Conservation (phyloP, 208 protist species). For the Strigomonas culicis region DNA sequence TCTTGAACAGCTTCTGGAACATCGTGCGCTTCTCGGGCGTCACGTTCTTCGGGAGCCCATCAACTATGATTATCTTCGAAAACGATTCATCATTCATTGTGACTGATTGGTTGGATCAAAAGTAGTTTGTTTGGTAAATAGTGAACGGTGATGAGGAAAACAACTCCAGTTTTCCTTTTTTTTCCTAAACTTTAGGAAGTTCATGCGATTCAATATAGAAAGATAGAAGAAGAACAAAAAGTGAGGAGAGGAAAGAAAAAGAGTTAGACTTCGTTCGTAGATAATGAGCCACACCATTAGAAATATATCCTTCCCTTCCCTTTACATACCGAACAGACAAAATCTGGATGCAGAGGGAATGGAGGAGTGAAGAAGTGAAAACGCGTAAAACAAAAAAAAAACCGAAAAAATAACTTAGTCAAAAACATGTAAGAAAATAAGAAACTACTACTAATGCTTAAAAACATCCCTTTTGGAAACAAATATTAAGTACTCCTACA, state of each 20-base stretch:
- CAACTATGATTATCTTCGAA: conserved; percentile 67
- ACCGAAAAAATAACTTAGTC: not conserved
- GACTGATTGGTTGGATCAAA: no score
- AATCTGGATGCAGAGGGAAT: conserved; percentile 2
- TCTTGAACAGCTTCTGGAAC: conserved; percentile 61
- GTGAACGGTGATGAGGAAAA: not conserved
- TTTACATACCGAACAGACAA: not conserved
- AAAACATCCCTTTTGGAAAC: no score
- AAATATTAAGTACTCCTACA: conserved; percentile 2
- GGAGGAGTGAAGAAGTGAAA: conserved; percentile 4
- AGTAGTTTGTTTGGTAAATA: no score
- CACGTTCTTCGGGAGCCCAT: conserved; percentile 80
- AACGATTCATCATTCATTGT: conserved; percentile 41
- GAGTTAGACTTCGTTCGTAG: no score
- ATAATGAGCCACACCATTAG: no score
- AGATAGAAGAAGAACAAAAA: conserved; percentile 3
- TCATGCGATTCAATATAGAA: no score
- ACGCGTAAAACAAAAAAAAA: not conserved
- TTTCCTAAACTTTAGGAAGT: no score
- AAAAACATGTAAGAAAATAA: not conserved
- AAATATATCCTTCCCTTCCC: no score
- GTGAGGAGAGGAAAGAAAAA: conserved; percentile 1
- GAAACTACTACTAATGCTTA: conserved; percentile 4
- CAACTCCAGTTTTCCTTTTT: no score
- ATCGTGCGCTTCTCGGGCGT: conserved; percentile 73